These are phyloP conservation scores for Arxiozyma heterogenica DNA, from an alignment of 1,139 yeast genomes.

Conservation along the genomic window DNA sequence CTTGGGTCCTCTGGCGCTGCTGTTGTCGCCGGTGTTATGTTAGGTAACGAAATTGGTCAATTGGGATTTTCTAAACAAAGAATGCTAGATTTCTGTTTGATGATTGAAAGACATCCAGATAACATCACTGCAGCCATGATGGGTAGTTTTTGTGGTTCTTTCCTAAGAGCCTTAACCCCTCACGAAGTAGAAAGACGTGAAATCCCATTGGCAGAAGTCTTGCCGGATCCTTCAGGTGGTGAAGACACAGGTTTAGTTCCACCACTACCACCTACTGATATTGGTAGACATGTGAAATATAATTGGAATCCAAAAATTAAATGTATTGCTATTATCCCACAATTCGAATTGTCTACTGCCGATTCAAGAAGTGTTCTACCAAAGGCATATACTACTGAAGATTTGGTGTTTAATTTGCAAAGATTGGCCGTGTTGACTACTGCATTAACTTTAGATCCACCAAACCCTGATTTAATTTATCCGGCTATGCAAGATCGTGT, in stretches of 20 bases:
- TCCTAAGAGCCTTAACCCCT: constrained; percentile 67
- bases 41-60: constrained; percentile 77
- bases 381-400: constrained; percentile 63
- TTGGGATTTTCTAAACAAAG: constrained; percentile 67
- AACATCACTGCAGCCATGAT: constrained; percentile 98
- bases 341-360: constrained; percentile 90
- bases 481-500: constrained; percentile 95
- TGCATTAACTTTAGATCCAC: constrained; percentile 75
- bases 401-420: constrained; percentile 81
- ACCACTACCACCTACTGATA: constrained; percentile 71
- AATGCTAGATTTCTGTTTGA: constrained; percentile 84
- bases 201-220: constrained; percentile 74
- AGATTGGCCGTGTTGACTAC: constrained; percentile 67
- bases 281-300: constrained; percentile 85
- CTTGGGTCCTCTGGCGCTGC: constrained; percentile 98
- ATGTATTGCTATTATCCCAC: constrained; percentile 86
- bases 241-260: constrained; percentile 58
- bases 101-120: constrained; percentile 98
- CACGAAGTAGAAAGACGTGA: constrained; percentile 65
- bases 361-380: constrained; percentile 86
- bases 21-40: constrained; percentile 91
- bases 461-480: constrained; percentile 72
- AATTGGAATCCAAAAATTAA: constrained; percentile 73
- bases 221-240: constrained; percentile 71
- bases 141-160: constrained; percentile 97